Conservation (phyloP, 345 rosid species). For the Laguncularia racemosa region DNA sequence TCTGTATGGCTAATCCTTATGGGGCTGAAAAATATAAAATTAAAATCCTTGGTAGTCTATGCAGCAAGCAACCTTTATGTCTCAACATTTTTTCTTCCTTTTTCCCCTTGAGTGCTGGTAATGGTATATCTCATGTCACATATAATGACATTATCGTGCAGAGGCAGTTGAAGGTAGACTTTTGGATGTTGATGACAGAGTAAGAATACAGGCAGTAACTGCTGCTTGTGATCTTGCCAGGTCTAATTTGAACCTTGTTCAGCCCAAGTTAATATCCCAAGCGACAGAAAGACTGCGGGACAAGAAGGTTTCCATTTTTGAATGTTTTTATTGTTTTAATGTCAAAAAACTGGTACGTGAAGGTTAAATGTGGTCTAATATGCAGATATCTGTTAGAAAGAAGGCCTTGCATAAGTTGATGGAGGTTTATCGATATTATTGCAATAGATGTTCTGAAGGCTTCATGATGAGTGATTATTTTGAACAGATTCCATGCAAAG, state of each 20-base stretch:
- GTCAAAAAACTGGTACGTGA: background rate
- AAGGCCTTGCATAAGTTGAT: slow-evolving; percentile 71
- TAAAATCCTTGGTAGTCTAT: slow-evolving; percentile 58
- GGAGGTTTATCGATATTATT: slow-evolving; percentile 74
- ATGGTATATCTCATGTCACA: background rate
- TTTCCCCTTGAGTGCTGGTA: background rate
- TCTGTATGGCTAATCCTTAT: slow-evolving; percentile 52
- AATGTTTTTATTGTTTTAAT: slow-evolving; percentile 3
- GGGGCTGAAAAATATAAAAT: slow-evolving; percentile 50
- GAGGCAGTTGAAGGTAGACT: slow-evolving; percentile 77
- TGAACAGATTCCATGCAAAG: slow-evolving; percentile 86
- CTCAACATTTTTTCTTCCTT: background rate
- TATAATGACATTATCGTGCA: slow-evolving; percentile 14
- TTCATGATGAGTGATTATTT: slow-evolving; percentile 43
- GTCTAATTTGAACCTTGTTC: slow-evolving; percentile 39
- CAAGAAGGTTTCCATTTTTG: slow-evolving; percentile 55
- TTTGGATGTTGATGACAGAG: slow-evolving; percentile 80
- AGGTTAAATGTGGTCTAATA: slow-evolving; percentile 7
- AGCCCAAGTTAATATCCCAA: slow-evolving; percentile 51
- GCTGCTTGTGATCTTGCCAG: slow-evolving; percentile 73
- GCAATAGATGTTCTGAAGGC: slow-evolving; percentile 67
- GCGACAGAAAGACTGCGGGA: slow-evolving; percentile 81
- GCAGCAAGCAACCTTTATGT: slow-evolving; percentile 3
- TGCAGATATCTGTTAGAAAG: slow-evolving; percentile 80
- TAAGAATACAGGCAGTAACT: slow-evolving; percentile 67